Conservation (phyloP, 1,139 yeast genomes). For the Saccharomyces hybrid region DNA sequence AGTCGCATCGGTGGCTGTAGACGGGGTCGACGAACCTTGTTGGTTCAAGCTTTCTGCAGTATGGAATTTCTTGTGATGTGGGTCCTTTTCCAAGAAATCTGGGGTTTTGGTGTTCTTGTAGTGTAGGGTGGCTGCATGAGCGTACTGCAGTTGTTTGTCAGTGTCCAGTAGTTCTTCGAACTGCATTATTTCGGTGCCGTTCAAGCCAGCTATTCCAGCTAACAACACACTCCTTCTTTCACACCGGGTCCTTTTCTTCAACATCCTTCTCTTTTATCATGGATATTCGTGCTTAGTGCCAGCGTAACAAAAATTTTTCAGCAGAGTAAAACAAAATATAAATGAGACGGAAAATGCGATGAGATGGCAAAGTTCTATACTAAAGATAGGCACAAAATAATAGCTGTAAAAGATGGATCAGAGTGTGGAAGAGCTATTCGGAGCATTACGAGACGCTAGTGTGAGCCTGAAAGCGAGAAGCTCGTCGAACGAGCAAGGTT, state of each 20-base stretch:
- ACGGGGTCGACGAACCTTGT: background rate
- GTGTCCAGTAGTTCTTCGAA: constrained; percentile 3
- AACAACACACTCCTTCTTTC: background rate
- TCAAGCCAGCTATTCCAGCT: background rate
- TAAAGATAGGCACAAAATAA: background rate
- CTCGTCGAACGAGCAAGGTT: constrained; percentile 1
- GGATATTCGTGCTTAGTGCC: background rate
- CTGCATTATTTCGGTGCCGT: background rate
- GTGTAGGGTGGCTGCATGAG: constrained; percentile 8
- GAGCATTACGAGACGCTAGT: background rate
- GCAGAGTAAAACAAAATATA: constrained; percentile 1
- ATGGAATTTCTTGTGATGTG: constrained; percentile 2
- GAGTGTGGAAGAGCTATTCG: background rate
- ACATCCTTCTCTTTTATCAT: background rate
- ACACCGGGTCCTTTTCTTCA: background rate
- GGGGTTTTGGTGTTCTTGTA: constrained; percentile 5
- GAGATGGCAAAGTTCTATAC: background rate
- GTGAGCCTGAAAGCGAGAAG: background rate
- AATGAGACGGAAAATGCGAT: background rate
- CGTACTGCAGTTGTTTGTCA: constrained; percentile 13
- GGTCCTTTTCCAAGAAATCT: constrained; percentile 6
- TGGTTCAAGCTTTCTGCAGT: background rate
- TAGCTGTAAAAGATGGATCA: background rate
- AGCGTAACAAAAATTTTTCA: constrained; percentile 3
- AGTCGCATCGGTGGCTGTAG: background rate